phyloP scores from a whole-genome alignment of 495 filamentous ascomycete species.

The Niebla homalea region DNA sequence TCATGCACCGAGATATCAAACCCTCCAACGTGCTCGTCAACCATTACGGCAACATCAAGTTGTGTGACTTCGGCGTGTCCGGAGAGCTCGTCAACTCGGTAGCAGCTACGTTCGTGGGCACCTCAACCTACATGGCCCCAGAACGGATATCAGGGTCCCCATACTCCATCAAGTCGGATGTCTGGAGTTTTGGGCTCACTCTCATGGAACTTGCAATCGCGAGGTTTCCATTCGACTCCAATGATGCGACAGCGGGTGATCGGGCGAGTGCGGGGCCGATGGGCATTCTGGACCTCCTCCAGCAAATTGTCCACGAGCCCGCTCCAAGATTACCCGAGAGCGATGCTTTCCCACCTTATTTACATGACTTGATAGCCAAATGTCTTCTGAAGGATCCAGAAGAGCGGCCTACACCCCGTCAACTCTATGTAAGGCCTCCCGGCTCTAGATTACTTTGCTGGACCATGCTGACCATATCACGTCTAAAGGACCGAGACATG shows the following conservation, averaged over 20 bases:
- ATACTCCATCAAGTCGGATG: constrained; percentile 96
- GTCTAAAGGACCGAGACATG: constrained; percentile 65
- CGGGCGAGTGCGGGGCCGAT: constrained; percentile 62
- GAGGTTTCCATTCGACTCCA: constrained; percentile 82
- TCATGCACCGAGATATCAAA: constrained; percentile 98
- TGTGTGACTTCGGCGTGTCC: constrained; percentile 96
- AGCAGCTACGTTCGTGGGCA: constrained; percentile 94
- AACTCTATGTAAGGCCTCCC: constrained; percentile 44
- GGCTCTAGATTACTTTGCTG: background rate
- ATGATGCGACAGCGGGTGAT: constrained; percentile 57
- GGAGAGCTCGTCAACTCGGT: constrained; percentile 94
- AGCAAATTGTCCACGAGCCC: constrained; percentile 95
- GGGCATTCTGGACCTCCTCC: constrained; percentile 88
- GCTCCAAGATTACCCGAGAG: constrained; percentile 89
- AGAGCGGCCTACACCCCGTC: constrained; percentile 76
- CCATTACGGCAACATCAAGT: constrained; percentile 84
- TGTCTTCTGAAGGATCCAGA: constrained; percentile 83
- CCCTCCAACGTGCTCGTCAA: constrained; percentile 95
- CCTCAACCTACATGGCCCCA: constrained; percentile 97
- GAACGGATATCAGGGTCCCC: constrained; percentile 93
- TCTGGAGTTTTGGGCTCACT: constrained; percentile 94
- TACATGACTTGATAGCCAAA: constrained; percentile 94
- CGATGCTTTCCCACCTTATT: constrained; percentile 85
- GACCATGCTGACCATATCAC: background rate
- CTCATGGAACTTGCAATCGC: constrained; percentile 96